Evolutionary conservation across 495 filamentous ascomycete genomes (phyloP).

Genomic region (Xylaria scruposa): DNA sequence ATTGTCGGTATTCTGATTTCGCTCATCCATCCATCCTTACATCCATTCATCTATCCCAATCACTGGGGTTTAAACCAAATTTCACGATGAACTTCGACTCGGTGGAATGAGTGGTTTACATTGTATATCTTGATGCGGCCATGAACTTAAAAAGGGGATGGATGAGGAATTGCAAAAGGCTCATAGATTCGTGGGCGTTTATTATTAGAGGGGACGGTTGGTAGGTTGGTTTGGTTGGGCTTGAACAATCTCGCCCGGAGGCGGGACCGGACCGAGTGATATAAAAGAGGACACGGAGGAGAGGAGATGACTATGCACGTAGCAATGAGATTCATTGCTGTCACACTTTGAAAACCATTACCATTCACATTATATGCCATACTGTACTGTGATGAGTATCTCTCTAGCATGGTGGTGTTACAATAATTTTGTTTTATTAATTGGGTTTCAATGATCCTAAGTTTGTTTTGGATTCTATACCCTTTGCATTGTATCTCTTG

Average conservation of each 20-base stretch:
- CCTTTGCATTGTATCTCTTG: background rate
- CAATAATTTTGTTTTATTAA: slow-evolving; percentile 5
- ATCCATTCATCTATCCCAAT: background rate
- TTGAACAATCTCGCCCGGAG: background rate
- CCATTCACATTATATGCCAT: background rate
- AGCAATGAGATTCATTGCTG: background rate
- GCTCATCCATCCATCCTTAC: background rate
- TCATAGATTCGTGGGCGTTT: slow-evolving; percentile 1
- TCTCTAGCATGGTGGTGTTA: background rate
- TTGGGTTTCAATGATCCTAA: background rate
- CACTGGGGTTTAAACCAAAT: background rate
- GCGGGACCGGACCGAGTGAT: background rate
- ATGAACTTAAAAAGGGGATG: slow-evolving; percentile 1
- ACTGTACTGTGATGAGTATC: background rate
- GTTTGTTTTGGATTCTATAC: background rate
- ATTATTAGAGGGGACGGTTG: background rate
- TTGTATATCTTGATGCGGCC: slow-evolving; percentile 10
- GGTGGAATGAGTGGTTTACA: background rate
- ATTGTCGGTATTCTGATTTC: slow-evolving; percentile 18
- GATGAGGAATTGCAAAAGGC: slow-evolving; percentile 7
- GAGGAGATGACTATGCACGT: background rate
- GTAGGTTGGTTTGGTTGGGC: background rate
- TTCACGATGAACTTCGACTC: background rate
- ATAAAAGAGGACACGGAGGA: background rate
- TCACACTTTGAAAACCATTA: background rate